phyloP scores from a whole-genome alignment of 257 asterid genomes.

The Forsythia suspensa region DNA sequence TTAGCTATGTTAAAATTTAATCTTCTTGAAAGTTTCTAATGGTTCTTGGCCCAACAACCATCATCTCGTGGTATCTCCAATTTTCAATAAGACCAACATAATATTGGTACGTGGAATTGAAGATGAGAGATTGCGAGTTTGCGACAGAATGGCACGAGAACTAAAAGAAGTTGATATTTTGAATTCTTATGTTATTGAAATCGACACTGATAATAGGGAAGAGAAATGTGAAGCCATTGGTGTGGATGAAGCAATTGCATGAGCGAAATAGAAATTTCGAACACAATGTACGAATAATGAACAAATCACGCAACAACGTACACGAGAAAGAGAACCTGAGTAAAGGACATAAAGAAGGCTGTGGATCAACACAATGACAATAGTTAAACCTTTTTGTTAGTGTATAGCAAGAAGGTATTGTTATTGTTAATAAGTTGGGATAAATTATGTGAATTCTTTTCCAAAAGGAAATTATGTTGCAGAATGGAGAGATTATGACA shows the following conservation, averaged over 20 bases:
- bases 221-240: no score
- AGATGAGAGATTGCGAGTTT: constrained; percentile 15
- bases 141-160: not conserved
- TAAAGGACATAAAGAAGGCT: not conserved
- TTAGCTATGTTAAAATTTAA: no score
- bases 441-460: not conserved
- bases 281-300: constrained; percentile 20
- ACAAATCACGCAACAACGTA: not conserved
- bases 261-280: constrained; percentile 43
- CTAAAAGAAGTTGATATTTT: constrained; percentile 31
- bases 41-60: no score
- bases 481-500: no score
- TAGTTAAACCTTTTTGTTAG: no score
- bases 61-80: constrained; percentile 28
- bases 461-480: no score
- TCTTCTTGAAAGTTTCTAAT: no score
- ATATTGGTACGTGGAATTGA: constrained; percentile 5
- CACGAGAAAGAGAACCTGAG: constrained; percentile 1
- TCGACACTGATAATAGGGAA: constrained; percentile 23
- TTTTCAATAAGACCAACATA: constrained; percentile 22
- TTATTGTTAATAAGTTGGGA: not conserved
- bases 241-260: constrained; percentile 41
- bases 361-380: not conserved
- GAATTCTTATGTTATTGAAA: constrained; percentile 39
- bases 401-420: no score